Base-by-base conservation (phyloP, 345 rosid species). In the Excoecaria cochinchinensis region DNA sequence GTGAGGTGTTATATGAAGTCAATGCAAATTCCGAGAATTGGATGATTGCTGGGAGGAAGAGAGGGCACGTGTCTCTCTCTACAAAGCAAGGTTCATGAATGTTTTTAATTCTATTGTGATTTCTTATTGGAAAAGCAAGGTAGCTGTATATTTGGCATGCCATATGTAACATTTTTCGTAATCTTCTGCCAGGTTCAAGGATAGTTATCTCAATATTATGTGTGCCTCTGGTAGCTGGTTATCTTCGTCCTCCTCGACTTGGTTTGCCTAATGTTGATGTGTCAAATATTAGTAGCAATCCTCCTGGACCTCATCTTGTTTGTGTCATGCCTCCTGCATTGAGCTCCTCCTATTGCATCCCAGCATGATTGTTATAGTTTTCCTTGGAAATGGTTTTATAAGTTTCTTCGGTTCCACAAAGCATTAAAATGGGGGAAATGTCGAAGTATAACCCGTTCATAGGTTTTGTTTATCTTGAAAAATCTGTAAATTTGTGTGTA, bases 31-130 rank as follows among this genome's bases (percentile, higher is more conserved):
- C 90, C 5, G 85, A 85, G 71, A 91, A 84, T 75, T 95, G 99
- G 99, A 95, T 95, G 99, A 89, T 93, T 74, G 97, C 99, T 50
- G 99, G 99, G 68, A 87, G 98, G 85, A 95, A 93, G 83, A 89
- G 96, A 77, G 99, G 99, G 62, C 85, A 90, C 71, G 85, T 89
- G 74, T 86, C 90, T 56, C 92, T 95, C 36, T 86, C 93, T 15
- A 81, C 80, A 22, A 78, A 89, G 71, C 91, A 87, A 93, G 98
- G 97, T 93, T 73, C 72, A 0, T 14, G 56, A 77, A 68, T 64
- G 64, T 70, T 69, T 72, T 21, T 51, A 60, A 53, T 74, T 42
- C 66, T 13, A n/a, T 71, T 31, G 5, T 58, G 21, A 69, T 17
- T 66, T 66, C 56, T 17, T 52, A 5, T 69, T 10, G 0, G 22